phyloP scores from a whole-genome alignment of 441 rosid species.

The Populus hybrid region DNA sequence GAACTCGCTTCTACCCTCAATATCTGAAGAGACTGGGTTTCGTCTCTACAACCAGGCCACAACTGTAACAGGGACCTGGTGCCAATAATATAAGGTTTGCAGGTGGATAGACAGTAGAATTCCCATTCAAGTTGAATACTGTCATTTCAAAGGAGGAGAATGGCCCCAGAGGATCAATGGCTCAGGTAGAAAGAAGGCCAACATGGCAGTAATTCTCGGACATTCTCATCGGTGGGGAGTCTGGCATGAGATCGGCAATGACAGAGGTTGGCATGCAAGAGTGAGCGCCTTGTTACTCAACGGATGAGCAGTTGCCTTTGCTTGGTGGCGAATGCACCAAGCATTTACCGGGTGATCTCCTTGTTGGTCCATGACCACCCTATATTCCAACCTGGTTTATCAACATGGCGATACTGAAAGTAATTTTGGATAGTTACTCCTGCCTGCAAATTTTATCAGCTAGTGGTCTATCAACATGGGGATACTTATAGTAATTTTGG shows the following conservation, averaged over 20 bases:
- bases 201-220: constrained; percentile 45
- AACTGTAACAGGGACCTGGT: constrained; percentile 59
- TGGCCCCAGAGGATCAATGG: constrained; percentile 46
- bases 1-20: constrained; percentile 53
- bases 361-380: constrained; percentile 55
- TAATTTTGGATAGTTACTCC: constrained; percentile 51
- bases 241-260: constrained; percentile 41
- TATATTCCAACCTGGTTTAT: constrained; percentile 48
- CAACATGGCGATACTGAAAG: constrained; percentile 31
- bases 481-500: constrained; percentile 27
- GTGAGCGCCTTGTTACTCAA: constrained; percentile 37
- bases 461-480: constrained; percentile 15
- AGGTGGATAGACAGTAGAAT: constrained; percentile 32
- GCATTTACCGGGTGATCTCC: constrained; percentile 47
- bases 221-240: constrained; percentile 25
- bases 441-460: constrained; percentile 31
- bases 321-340: constrained; percentile 52
- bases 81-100: constrained; percentile 43
- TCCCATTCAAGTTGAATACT: constrained; percentile 37
- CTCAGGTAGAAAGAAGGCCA: constrained; percentile 51
- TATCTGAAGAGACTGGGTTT: constrained; percentile 35
- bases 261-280: constrained; percentile 44
- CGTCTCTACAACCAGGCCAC: constrained; percentile 37
- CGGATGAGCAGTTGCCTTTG: constrained; percentile 45
- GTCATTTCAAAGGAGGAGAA: constrained; percentile 47